These are phyloP conservation scores for Chalciporus pseudorubinellus DNA, from an alignment of 768 basidiomycete species.

Conservation along the genomic window DNA sequence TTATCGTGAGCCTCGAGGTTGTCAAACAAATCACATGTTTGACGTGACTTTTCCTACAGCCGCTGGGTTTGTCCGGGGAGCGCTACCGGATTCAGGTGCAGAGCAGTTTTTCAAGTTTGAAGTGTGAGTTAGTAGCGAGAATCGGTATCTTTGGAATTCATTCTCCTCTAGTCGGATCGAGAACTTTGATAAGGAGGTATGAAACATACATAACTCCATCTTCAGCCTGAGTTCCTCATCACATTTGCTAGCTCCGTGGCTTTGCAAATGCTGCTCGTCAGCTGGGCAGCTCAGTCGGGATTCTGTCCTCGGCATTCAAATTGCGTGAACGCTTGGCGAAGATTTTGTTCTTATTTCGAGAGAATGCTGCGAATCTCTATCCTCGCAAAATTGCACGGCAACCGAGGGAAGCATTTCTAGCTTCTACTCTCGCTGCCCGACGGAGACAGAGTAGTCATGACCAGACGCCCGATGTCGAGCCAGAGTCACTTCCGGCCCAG, in stretches of 20 bases:
- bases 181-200: conserved; percentile 47
- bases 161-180: conserved; percentile 39
- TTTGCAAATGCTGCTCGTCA: conserved; percentile 57
- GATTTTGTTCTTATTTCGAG: conserved; percentile 49
- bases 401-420: conserved; percentile 38
- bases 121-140: conserved; percentile 33
- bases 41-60: conserved; percentile 17
- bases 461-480: conserved; percentile 40
- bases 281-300: conserved; percentile 54
- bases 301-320: conserved; percentile 52
- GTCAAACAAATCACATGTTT: background rate
- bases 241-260: conserved; percentile 42
- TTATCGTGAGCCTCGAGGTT: conserved; percentile 27
- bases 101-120: conserved; percentile 49
- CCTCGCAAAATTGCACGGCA: conserved; percentile 45
- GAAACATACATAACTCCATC: conserved; percentile 3
- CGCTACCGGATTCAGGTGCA: conserved; percentile 47
- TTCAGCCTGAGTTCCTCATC: conserved; percentile 11
- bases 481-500: conserved; percentile 47
- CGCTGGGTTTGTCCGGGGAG: conserved; percentile 50
- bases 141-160: conserved; percentile 4
- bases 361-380: conserved; percentile 55
- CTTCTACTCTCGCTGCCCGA: conserved; percentile 35
- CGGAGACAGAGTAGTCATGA: conserved; percentile 32
- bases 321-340: conserved; percentile 51